phyloP scores from a whole-genome alignment of 768 basidiomycete genomes.

The Fistulinella prunicolor region DNA sequence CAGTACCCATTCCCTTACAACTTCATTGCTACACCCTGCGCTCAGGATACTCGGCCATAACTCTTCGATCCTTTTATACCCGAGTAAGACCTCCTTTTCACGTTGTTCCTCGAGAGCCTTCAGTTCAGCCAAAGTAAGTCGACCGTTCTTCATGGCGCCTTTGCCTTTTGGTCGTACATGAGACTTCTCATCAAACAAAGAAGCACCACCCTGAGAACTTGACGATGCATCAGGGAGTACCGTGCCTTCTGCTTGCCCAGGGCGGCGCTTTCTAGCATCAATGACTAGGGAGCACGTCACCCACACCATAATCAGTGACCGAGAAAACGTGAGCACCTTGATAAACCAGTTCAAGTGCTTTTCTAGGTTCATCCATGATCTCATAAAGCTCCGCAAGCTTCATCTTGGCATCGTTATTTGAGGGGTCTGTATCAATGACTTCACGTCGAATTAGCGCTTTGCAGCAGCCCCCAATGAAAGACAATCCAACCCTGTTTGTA shows the following conservation, averaged over 20 bases:
- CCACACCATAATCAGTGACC: conserved; percentile 64
- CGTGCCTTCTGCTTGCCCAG: conserved; percentile 24
- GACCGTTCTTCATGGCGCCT: conserved; percentile 27
- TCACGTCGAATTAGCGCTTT: conserved; percentile 18
- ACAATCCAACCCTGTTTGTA: conserved; percentile 68
- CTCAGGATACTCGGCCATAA: conserved; percentile 57
- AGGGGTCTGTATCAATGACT: conserved; percentile 77
- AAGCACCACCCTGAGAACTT: conserved; percentile 35
- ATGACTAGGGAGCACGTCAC: conserved; percentile 46
- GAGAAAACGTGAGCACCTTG: conserved; percentile 53
- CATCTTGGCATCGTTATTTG: conserved; percentile 80
- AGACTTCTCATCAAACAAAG: conserved; percentile 62
- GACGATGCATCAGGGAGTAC: conserved; percentile 14
- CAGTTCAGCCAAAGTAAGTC: conserved; percentile 57
- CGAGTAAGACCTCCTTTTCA: conserved; percentile 59
- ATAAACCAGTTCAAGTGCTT: conserved; percentile 71
- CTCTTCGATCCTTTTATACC: conserved; percentile 58
- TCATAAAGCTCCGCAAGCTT: conserved; percentile 91
- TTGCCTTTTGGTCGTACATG: conserved; percentile 36
- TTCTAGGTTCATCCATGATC: conserved; percentile 70
- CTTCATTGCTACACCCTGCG: conserved; percentile 42
- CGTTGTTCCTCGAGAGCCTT: conserved; percentile 62
- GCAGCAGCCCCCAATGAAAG: not conserved
- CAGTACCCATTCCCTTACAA: conserved; percentile 71
- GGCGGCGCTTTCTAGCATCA: conserved; percentile 54